These are phyloP conservation scores for Microdochium bolleyi DNA, from an alignment of 2,329 filamentous ascomycete genomes.

Conservation along the genomic window DNA sequence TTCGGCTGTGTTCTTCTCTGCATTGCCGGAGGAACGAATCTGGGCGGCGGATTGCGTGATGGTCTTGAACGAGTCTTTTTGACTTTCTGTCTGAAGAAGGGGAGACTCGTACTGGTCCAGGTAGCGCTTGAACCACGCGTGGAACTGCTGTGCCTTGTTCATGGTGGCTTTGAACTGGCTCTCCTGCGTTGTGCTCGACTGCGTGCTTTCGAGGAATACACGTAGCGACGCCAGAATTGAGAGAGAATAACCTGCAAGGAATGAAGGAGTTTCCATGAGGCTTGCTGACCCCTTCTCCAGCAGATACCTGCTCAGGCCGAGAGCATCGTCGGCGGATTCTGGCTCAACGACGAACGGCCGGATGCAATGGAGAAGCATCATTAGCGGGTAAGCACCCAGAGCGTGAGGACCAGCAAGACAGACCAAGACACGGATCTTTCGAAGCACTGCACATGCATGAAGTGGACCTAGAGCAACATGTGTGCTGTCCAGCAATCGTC, in stretches of 20 bases:
- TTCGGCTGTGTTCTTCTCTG: conserved; percentile 63
- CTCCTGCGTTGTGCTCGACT: conserved; percentile 77
- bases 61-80: conserved; percentile 51
- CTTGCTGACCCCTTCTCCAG: conserved; percentile 59
- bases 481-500: conserved; percentile 73
- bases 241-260: conserved; percentile 72
- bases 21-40: conserved; percentile 61
- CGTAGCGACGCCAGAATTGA: conserved; percentile 73
- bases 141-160: conserved; percentile 67
- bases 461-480: conserved; percentile 78
- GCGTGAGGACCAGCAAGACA: conserved; percentile 67
- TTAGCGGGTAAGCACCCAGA: conserved; percentile 72
- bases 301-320: conserved; percentile 82
- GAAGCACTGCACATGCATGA: conserved; percentile 77
- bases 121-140: conserved; percentile 68
- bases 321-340: conserved; percentile 82
- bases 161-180: conserved; percentile 73
- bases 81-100: conserved; percentile 36
- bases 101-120: conserved; percentile 54
- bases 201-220: conserved; percentile 64
- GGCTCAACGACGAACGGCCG: conserved; percentile 72
- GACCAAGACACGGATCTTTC: conserved; percentile 77
- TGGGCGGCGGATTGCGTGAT: conserved; percentile 63
- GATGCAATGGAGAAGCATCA: conserved; percentile 81
- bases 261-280: conserved; percentile 59